A percentile compares a stretch with the other conserved stretches of the same genome.
These are phyloP conservation scores for Rutstroemia sp. DNA, from an alignment of 2,329 filamentous ascomycete genomes.

Conservation along the genomic window DNA sequence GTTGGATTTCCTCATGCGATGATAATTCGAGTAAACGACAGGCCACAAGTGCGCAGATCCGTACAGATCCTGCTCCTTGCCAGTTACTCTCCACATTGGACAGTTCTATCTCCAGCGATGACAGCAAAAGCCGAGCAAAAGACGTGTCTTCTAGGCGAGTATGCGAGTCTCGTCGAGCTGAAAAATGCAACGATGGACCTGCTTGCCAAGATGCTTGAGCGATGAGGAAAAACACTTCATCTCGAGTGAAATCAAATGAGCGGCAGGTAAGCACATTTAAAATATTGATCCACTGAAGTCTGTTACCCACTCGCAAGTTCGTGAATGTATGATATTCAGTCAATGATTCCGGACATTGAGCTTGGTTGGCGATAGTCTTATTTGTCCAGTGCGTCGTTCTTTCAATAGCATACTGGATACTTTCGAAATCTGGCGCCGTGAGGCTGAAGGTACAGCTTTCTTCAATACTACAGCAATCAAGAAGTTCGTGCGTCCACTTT, in stretches of 20 bases:
- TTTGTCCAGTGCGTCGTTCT: too few species aligned
- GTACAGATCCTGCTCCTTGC: slow-evolving; percentile 38
- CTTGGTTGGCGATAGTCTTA: slow-evolving; percentile 37
- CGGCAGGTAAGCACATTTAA: slow-evolving; percentile 41
- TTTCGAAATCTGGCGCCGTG: too few species aligned
- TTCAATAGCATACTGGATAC: too few species aligned
- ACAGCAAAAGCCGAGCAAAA: slow-evolving; percentile 32
- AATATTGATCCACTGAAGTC: slow-evolving; percentile 50
- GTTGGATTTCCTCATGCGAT: slow-evolving; percentile 13
- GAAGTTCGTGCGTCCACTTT: too few species aligned
- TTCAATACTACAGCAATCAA: too few species aligned
- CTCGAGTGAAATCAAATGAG: slow-evolving; percentile 42
- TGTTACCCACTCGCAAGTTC: slow-evolving; percentile 38
- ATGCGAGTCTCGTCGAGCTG: slow-evolving; percentile 31
- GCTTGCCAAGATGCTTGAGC: slow-evolving; percentile 43
- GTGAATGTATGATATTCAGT: slow-evolving; percentile 49
- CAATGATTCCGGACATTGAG: slow-evolving; percentile 39
- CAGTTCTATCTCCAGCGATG: slow-evolving; percentile 27
- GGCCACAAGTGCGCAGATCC: slow-evolving; percentile 34
- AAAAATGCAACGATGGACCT: slow-evolving; percentile 29
- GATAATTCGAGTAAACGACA: slow-evolving; percentile 38
- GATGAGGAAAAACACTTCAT: slow-evolving; percentile 40
- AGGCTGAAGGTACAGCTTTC: too few species aligned
- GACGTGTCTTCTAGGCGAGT: slow-evolving; percentile 27
- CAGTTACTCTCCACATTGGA: slow-evolving; percentile 40